Percentiles rank a stretch among this genome's conserved stretches.
Evolutionary conservation across 495 filamentous ascomycete species (phyloP).

Genomic region (Peziza echinospora): DNA sequence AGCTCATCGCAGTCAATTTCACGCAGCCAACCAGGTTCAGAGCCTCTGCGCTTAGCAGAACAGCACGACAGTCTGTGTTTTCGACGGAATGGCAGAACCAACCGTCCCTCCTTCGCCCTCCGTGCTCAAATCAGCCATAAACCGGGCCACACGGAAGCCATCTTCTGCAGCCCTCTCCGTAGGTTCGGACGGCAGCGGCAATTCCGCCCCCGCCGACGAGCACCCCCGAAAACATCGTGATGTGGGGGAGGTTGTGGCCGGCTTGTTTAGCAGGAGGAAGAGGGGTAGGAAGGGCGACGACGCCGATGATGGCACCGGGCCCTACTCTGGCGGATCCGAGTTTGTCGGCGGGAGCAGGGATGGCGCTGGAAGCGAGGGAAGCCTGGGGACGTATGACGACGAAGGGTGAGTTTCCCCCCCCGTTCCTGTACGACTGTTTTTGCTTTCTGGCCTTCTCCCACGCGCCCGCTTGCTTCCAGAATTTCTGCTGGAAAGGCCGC

Average conservation of each 20-base stretch:
- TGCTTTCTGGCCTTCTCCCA: too few species aligned
- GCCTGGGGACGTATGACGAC: neutral
- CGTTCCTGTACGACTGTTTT: neutral
- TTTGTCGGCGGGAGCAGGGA: neutral
- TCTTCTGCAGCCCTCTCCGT: neutral
- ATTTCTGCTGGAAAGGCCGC: too few species aligned
- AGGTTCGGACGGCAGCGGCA: neutral
- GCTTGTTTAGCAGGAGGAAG: neutral
- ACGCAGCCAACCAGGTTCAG: too few species aligned
- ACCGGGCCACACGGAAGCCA: neutral
- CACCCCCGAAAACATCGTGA: neutral
- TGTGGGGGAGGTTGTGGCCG: neutral
- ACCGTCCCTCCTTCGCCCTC: neutral
- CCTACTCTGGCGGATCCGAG: too few species aligned
- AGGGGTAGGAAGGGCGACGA: neutral
- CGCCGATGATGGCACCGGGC: neutral
- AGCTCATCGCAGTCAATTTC: too few species aligned
- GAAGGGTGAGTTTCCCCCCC: neutral
- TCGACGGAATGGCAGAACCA: too few species aligned
- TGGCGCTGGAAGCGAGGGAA: neutral
- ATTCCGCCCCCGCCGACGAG: neutral
- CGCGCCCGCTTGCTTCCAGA: neutral
- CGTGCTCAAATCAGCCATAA: neutral
- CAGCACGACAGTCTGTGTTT: too few species aligned
- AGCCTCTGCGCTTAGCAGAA: too few species aligned